A percentile compares a stretch with the other conserved stretches of the same genome.
Evolutionary conservation across 208 protist genomes (phyloP).

Genomic region (Leishmania mexicana): DNA sequence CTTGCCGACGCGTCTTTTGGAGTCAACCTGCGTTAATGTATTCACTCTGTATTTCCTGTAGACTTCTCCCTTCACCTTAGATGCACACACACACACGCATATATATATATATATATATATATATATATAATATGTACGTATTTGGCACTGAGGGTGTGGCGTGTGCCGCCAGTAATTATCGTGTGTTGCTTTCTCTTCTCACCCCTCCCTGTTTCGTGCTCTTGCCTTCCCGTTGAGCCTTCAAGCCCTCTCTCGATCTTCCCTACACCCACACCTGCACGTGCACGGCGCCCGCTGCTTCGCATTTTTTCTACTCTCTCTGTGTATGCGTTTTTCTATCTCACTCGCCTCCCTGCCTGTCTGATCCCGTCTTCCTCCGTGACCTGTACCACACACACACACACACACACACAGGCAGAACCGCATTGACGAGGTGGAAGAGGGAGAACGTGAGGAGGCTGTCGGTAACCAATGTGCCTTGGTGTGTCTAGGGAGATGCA

Average conservation of each 20-base stretch:
- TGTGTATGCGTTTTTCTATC: too few species aligned
- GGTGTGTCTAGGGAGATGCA: neutral
- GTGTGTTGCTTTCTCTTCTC: neutral
- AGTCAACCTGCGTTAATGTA: neutral
- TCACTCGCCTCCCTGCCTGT: neutral
- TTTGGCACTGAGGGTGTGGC: neutral
- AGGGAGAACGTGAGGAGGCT: neutral
- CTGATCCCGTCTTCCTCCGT: neutral
- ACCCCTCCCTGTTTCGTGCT: neutral
- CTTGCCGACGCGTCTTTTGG: neutral
- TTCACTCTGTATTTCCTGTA: neutral
- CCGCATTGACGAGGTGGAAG: neutral
- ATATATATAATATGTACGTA: neutral
- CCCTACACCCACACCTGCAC: neutral
- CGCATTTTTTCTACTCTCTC: too few species aligned
- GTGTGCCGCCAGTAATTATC: too few species aligned
- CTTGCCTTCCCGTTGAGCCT: neutral
- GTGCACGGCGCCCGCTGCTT: neutral
- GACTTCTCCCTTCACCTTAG: constrained; percentile 2
- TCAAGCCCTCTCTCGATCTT: neutral
- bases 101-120: neutral
- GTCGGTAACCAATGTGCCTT: neutral
- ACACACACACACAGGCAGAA: neutral
- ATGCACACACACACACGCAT: neutral
- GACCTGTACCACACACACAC: neutral